Base-by-base conservation (phyloP, 805 yeast species). In the Hanseniaspora vineae region DNA sequence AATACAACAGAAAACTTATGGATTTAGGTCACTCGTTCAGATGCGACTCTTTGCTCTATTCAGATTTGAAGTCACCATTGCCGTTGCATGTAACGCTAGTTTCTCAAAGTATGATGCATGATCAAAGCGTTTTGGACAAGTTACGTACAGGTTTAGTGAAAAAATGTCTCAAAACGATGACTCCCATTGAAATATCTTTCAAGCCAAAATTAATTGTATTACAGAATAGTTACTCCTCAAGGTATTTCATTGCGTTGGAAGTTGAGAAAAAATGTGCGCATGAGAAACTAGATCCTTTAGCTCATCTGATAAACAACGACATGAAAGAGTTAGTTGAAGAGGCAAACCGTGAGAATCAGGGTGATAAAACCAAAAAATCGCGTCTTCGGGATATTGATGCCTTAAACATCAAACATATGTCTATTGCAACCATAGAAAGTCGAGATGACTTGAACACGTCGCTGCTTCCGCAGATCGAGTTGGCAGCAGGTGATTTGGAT, bases 71-170 rank as follows among this genome's bases (percentile, higher is more conserved):
- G 1, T 51, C 65, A 3, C 61, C 61, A 2, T 18, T 46, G 13
- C 58, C 61, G 1, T 48, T 63, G 31, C 67, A 63, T 43, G 44
- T 63, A 3, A 54, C 67, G 0, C 47, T 63, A 35, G 48, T 56
- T 2, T 47, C 53, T 5, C 52, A 50, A 40, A 19, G 55, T 13
- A 13, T 32, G 6, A 54, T 54, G 44, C 37, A 40, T 4, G 39
- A 43, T 20, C 49, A 47, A 17, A 39, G 19, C 2, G 50, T 54
- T 19, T 46, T 61, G 29, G 51, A 57, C 14, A 11, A 31, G 32
- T 49, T 55, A 10, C 40, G 40, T 14, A 37, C 17, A 4, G 19
- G 17, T 14, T 15, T 37, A 19, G 19, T 37, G 6, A 10, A 17
- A 10, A 17, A 37, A 10, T 37, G 40, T 17, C 9, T n/a, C 3